Percentiles rank a stretch among this genome's conserved stretches.
Conservation (phyloP, 2,329 filamentous ascomycete species). For the Talaromyces funiculosus region DNA sequence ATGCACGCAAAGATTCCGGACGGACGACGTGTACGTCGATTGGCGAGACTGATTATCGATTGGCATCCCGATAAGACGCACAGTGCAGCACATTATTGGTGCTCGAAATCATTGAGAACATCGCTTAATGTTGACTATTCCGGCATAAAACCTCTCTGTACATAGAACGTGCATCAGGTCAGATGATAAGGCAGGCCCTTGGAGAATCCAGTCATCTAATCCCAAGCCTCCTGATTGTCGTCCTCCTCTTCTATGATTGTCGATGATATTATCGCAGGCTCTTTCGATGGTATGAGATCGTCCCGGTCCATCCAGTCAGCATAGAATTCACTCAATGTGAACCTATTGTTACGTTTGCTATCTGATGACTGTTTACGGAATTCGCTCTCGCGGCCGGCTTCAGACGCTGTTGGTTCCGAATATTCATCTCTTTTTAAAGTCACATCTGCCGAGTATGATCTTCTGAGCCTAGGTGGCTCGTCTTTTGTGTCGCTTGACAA, state of each 20-base stretch:
- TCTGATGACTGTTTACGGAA: neutral
- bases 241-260: slow-evolving; percentile 66
- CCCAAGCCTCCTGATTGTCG: slow-evolving; percentile 48
- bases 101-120: neutral
- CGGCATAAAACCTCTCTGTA: neutral
- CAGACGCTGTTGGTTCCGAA: neutral
- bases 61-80: neutral
- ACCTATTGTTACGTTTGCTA: neutral
- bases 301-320: slow-evolving; percentile 8
- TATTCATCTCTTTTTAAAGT: neutral
- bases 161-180: neutral
- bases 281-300: slow-evolving; percentile 14
- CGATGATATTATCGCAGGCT: slow-evolving; percentile 53
- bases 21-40: slow-evolving; percentile 72
- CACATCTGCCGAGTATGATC: neutral
- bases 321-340: slow-evolving; percentile 11
- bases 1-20: slow-evolving; percentile 77
- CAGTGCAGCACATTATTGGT: neutral
- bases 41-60: slow-evolving; percentile 59
- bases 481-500: neutral
- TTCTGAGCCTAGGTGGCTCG: slow-evolving; percentile 28
- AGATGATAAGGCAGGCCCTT: neutral
- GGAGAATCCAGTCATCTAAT: neutral
- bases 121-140: neutral
- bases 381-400: neutral